phyloP scores from a whole-genome alignment of 2,329 filamentous ascomycete species.

The Mycosphaerella sp. region DNA sequence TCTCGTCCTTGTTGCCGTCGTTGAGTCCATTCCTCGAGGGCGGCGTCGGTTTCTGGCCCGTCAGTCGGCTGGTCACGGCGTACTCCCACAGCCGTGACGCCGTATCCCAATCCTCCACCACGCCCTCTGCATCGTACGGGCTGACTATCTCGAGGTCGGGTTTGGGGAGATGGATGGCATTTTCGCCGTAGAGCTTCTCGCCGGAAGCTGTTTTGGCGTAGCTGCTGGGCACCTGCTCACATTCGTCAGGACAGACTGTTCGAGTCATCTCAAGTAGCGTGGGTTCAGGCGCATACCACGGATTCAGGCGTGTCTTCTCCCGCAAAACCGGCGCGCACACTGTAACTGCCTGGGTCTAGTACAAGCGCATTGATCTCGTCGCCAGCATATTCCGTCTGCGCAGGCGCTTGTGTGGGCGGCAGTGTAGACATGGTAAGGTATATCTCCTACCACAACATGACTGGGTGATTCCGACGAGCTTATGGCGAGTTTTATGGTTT shows the following conservation, averaged over 20 bases:
- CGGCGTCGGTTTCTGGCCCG: constrained; percentile 64
- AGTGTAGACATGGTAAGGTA: constrained; percentile 22
- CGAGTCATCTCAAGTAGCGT: background rate
- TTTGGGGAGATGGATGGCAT: constrained; percentile 73
- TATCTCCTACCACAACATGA: background rate
- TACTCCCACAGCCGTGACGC: constrained; percentile 89
- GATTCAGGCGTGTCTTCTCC: constrained; percentile 97
- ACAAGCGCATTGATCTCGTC: constrained; percentile 97
- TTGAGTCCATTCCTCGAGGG: constrained; percentile 74
- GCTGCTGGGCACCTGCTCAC: constrained; percentile 57
- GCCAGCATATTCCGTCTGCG: constrained; percentile 49
- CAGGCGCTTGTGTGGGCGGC: constrained; percentile 33
- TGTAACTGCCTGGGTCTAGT: constrained; percentile 88
- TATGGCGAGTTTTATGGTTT: background rate
- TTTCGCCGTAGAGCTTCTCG: constrained; percentile 74
- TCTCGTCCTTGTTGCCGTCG: constrained; percentile 52
- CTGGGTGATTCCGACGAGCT: too few relatives aligned
- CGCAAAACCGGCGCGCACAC: constrained; percentile 88
- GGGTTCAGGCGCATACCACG: constrained; percentile 48
- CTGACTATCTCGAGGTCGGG: constrained; percentile 78
- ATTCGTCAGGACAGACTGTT: background rate
- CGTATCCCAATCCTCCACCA: constrained; percentile 94
- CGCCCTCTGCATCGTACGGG: constrained; percentile 81
- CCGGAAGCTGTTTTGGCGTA: constrained; percentile 61
- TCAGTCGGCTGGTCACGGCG: constrained; percentile 80